Percentiles rank a stretch among this genome's conserved stretches.
These are phyloP conservation scores for Trypanosoma melophagium DNA, from an alignment of 208 protist genomes.

Conservation along the genomic window DNA sequence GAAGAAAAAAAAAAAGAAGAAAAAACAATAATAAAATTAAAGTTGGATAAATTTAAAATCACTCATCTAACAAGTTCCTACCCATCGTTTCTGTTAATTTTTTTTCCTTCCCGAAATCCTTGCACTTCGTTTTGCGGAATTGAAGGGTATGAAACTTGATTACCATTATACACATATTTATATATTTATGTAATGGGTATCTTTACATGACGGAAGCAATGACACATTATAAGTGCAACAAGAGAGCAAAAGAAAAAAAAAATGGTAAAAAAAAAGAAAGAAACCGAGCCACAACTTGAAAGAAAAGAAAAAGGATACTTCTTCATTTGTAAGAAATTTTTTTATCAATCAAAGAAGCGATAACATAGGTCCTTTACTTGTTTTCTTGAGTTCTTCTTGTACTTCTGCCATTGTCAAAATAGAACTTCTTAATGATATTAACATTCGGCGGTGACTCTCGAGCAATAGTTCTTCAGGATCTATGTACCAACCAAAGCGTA, in stretches of 20 bases:
- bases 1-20: neutral
- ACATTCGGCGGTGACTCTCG: slow-evolving; percentile 71
- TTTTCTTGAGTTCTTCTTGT: slow-evolving; percentile 54
- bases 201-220: neutral
- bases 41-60: neutral
- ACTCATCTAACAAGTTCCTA: no score
- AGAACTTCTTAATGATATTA: slow-evolving; percentile 56
- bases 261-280: slow-evolving; percentile 10
- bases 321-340: no score
- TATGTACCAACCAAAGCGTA: slow-evolving; percentile 80
- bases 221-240: no score
- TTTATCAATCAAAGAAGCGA: neutral
- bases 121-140: no score
- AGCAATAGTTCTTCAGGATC: slow-evolving; percentile 68
- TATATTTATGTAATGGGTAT: no score
- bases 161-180: no score
- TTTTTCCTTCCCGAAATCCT: no score
- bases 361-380: slow-evolving; percentile 11
- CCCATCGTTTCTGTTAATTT: no score
- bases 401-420: slow-evolving; percentile 69
- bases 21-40: neutral
- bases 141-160: no score
- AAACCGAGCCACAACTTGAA: slow-evolving; percentile 8
- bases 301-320: no score
- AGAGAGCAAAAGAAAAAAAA: slow-evolving; percentile 20